Conservation (phyloP, 345 rosid species). For the Populus pruinosa region DNA sequence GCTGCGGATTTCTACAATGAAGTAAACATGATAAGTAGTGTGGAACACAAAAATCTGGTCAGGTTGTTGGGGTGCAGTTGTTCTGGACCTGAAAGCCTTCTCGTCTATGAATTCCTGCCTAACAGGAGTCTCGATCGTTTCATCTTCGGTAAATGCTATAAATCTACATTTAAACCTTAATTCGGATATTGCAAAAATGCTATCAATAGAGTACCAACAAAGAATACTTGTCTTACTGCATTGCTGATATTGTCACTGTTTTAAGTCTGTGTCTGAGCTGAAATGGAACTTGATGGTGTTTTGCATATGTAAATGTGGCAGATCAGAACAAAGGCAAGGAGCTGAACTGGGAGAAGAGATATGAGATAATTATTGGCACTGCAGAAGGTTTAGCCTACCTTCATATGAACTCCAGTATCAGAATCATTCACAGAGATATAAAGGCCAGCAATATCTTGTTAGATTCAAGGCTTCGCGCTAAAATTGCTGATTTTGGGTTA, state of each 20-base stretch:
- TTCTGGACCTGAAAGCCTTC: conserved; percentile 93
- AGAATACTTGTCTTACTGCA: not conserved
- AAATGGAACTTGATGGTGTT: not conserved
- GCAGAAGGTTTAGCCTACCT: conserved; percentile 83
- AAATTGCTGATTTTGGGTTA: conserved; percentile 90
- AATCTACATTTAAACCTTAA: not conserved
- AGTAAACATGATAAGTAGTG: conserved; percentile 79
- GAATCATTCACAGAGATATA: conserved; percentile 82
- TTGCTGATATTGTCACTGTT: not conserved
- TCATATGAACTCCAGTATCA: conserved; percentile 64
- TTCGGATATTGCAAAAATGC: conserved; percentile 1
- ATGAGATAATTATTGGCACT: conserved; percentile 60
- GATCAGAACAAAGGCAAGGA: conserved; percentile 58
- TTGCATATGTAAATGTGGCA: conserved; percentile 26
- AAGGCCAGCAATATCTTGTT: conserved; percentile 89
- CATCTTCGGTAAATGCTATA: conserved; percentile 56
- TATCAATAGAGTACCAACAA: not conserved
- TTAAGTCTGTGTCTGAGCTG: not conserved
- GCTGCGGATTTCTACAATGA: conserved; percentile 93
- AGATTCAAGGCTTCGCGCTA: conserved; percentile 76
- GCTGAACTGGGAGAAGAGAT: conserved; percentile 71
- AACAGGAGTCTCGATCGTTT: conserved; percentile 84
- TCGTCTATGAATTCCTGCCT: conserved; percentile 75
- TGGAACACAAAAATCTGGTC: conserved; percentile 91
- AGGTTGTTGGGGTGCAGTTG: conserved; percentile 88